Percentiles rank a stretch among this genome's conserved stretches.
Evolutionary conservation across 176 grass and related monocot species (phyloP).

Genomic region (Paspalum vaginatum): DNA sequence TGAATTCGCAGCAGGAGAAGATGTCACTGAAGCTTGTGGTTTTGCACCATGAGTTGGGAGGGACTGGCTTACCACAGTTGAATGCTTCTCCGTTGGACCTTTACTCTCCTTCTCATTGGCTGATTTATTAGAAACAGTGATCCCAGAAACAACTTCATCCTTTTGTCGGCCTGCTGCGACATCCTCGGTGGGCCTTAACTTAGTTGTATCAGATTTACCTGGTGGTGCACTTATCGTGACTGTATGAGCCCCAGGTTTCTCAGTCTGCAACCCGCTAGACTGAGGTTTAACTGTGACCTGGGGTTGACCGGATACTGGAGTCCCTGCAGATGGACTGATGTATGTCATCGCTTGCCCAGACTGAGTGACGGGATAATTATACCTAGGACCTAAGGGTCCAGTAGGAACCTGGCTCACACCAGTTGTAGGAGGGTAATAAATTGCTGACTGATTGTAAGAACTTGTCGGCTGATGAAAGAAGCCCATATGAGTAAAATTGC

Average conservation of each 20-base stretch:
- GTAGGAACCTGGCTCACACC: conserved; percentile 62
- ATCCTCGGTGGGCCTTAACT: conserved; percentile 44
- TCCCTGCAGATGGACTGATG: conserved; percentile 44
- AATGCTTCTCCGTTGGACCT: conserved; percentile 37
- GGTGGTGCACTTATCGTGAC: conserved; percentile 61
- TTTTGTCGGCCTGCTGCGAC: conserved; percentile 30
- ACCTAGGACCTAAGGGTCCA: conserved; percentile 62
- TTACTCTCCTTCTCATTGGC: conserved; percentile 43
- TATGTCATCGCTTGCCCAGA: conserved; percentile 49
- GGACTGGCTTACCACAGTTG: conserved; percentile 28
- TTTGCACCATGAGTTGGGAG: conserved; percentile 24
- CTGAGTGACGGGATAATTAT: conserved; percentile 54
- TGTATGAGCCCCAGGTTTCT: conserved; percentile 35
- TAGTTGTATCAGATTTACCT: conserved; percentile 56
- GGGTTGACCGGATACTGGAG: conserved; percentile 28
- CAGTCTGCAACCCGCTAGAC: conserved; percentile 30
- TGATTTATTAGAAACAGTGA: conserved; percentile 30
- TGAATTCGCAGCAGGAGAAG: conserved; percentile 31
- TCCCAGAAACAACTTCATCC: conserved; percentile 45
- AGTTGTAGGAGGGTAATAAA: conserved; percentile 53
- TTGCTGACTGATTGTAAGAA: conserved; percentile 54
- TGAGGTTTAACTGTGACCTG: conserved; percentile 45
- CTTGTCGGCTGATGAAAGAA: conserved; percentile 53
- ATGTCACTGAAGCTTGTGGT: conserved; percentile 18
- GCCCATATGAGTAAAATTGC: conserved; percentile 46